These are phyloP conservation scores for Solanum ossicruentum DNA, from an alignment of 257 asterid species.

Conservation along the genomic window DNA sequence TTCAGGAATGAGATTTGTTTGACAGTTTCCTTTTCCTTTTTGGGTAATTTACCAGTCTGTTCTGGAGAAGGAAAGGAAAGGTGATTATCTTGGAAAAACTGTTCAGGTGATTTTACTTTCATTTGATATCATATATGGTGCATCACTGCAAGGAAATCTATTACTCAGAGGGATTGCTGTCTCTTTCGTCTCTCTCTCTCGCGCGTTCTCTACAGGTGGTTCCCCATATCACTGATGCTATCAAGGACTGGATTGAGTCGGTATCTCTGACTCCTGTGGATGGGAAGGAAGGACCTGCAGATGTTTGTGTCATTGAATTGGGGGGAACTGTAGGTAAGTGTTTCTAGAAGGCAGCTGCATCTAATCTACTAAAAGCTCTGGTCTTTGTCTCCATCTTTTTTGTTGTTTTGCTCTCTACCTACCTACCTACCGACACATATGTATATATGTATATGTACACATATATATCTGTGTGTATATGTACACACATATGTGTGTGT, in stretches of 20 bases:
- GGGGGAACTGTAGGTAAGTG: constrained; percentile 96
- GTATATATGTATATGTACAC: neutral
- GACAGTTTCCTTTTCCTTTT: constrained; percentile 8
- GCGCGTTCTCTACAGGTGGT: constrained; percentile 38
- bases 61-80: constrained; percentile 82
- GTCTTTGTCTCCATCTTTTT: neutral
- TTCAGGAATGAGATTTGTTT: neutral
- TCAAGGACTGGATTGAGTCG: constrained; percentile 80
- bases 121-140: neutral
- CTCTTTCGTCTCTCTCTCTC: neutral
- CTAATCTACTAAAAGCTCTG: neutral
- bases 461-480: neutral
- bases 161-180: neutral
- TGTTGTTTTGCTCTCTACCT: neutral
- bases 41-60: constrained; percentile 45
- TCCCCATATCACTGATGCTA: constrained; percentile 93
- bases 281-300: constrained; percentile 88
- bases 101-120: constrained; percentile 58
- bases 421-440: neutral
- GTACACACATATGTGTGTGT: too few species aligned
- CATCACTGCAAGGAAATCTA: neutral
- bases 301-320: constrained; percentile 95
- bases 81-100: constrained; percentile 97
- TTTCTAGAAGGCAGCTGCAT: neutral
- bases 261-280: constrained; percentile 83